Base-by-base conservation (phyloP, 805 yeast genomes). In the Wickerhamomyces bisporus region DNA sequence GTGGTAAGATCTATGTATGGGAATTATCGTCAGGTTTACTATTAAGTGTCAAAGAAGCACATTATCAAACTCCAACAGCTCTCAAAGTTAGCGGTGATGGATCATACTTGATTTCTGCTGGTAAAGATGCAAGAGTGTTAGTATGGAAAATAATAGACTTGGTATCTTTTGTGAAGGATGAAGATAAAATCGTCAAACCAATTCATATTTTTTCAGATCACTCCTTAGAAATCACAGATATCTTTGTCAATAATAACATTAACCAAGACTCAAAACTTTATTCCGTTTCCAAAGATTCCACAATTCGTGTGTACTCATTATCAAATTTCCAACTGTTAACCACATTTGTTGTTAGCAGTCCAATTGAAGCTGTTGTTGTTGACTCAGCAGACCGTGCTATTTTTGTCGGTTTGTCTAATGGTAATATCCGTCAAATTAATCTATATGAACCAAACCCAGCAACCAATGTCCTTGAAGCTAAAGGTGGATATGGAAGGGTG, bases 1-100 rank as follows among this genome's bases (percentile, higher is more conserved):
- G 81, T n/a, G 98, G 98, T 11, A 75, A 79, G 47, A 45, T 93
- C 13, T 84, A 84, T 53, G 59, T 89, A 1, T 91, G 98, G 98
- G 95, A 87, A 50, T 55, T 89, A 36, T 60, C 70, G 9, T 81
- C 93, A 2, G 98, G 98, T 0, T 61, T 75, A 18, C 66, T 93
- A 33, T 53, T 89, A 18, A 67, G 75, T 33, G 94, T 78, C 4
- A 78, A 77, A 52, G 89, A 85, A 35, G 81, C 86, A 1, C 98
- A 91, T 62, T 91, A 86, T 58, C 97, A 91, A 61, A 67, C 71
- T 6, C 72, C 87, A 7, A 71, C 81, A 0, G 70, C 68, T 24
- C 57, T 91, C 26, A 70, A 68, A 45, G 77, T 84, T 50, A 64
- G 84, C 1, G 45, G 62, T 11, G 84, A 87, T 53, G 82, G 81